Base-by-base conservation (phyloP, 495 filamentous ascomycete species). In the Hypoxylon cercidicola region DNA sequence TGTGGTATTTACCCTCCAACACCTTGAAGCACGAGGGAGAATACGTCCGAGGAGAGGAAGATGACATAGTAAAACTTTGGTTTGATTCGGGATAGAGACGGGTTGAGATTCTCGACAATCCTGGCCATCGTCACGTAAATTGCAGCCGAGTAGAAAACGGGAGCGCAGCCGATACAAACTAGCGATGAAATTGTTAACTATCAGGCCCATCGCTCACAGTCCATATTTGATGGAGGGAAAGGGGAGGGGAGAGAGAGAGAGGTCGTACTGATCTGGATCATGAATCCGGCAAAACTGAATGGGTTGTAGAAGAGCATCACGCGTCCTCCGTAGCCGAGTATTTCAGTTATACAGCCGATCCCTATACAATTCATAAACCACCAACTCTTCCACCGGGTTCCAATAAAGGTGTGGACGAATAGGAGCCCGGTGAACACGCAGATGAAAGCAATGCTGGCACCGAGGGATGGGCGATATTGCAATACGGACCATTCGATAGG, bases 111-210 rank as follows among this genome's bases (percentile, higher is more conserved):
- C 55, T 74, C 59, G 58, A 85, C 77, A 40, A 75, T 80, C 52
- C 34, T 40, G 0, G 75, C 73, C 13, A 82, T 71, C n/a, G 82
- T 86, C 52, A 87, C 72, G 70, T 89, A 89, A 55, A 88, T 83
- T 13, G 79, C 84, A 0, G 86, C 86, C 12, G 83, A 79, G 59
- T 83, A 78, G 64, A 83, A 88, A 25, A 85, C 81, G 0, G 87
- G 87, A 1, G 77, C 84, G 30, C 84, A 75, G 9, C 81, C 85
- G 20, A 89, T 75, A 54, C 82, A 86, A 60, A 86, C 75, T 77
- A 59, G 48, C 32, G 37, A 16, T 9, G 37, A 16, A 40, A 16
- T 16, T 7, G 37, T 40, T 12, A 40, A 12, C 15, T 3, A n/a
- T 16, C 15, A 40, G 13, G 12, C 4, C 9, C 13, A 40, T 40